Percentiles rank a stretch among this genome's conserved stretches.
Evolutionary conservation across 2,329 filamentous ascomycete genomes (phyloP).

Genomic region (Colletotrichum sojae): DNA sequence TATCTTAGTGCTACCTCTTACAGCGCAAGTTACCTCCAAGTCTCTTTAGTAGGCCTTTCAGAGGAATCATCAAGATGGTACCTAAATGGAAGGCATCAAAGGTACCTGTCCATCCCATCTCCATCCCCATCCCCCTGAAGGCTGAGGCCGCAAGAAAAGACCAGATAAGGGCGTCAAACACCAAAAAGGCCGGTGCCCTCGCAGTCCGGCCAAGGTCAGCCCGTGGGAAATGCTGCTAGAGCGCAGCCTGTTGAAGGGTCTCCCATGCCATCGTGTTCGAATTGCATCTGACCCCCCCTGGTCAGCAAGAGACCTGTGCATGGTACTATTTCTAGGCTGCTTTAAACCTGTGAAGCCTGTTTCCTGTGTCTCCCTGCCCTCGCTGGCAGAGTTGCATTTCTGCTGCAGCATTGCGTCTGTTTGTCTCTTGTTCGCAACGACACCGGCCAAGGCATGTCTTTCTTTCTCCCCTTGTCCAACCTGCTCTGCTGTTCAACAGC

Average conservation of each 20-base stretch:
- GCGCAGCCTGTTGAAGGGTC: constrained; percentile 3
- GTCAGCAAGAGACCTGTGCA: neutral
- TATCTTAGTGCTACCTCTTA: too few species aligned
- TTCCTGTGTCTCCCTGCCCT: neutral
- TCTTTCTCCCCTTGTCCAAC: neutral
- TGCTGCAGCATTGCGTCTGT: constrained; percentile 23
- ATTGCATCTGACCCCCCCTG: neutral
- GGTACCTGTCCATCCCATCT: too few species aligned
- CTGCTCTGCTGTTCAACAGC: neutral
- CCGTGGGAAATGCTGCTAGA: constrained; percentile 17
- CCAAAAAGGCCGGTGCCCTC: constrained; percentile 22
- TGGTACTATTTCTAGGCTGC: too few species aligned
- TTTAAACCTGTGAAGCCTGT: neutral
- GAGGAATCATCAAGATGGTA: too few species aligned
- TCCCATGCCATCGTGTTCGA: constrained; percentile 20
- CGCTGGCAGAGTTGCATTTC: constrained; percentile 19
- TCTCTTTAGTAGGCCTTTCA: too few species aligned
- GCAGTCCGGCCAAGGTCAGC: constrained; percentile 23
- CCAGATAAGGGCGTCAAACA: constrained; percentile 20
- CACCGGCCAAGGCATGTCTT: neutral
- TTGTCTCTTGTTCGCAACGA: neutral
- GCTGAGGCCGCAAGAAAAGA: neutral
- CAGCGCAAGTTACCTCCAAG: too few species aligned
- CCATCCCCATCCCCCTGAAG: neutral
- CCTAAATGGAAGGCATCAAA: too few species aligned